phyloP scores from a whole-genome alignment of 805 yeast species.

The Candida ulmi region DNA sequence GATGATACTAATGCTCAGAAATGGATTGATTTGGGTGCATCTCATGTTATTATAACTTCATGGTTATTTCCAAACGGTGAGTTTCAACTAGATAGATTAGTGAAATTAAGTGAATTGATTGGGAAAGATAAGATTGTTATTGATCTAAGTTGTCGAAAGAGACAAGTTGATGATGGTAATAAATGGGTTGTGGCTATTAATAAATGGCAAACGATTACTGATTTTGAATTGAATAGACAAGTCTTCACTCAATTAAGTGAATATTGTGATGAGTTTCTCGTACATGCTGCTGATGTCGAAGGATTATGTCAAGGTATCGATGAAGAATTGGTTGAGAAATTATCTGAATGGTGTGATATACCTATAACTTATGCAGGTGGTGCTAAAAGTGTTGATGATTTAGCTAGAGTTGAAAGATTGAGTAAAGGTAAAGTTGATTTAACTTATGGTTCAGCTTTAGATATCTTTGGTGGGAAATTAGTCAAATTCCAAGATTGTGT shows the following conservation, averaged over 20 bases:
- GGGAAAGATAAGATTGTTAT: slow-evolving; percentile 72
- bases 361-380: slow-evolving; percentile 97
- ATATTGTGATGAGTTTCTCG: slow-evolving; percentile 81
- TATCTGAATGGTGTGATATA: slow-evolving; percentile 76
- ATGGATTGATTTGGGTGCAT: slow-evolving; percentile 79
- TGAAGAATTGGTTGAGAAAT: slow-evolving; percentile 58
- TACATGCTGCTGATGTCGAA: slow-evolving; percentile 98
- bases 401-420: slow-evolving; percentile 56
- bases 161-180: slow-evolving; percentile 16
- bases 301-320: slow-evolving; percentile 95
- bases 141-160: slow-evolving; percentile 78
- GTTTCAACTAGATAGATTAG: slow-evolving; percentile 47
- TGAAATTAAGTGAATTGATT: slow-evolving; percentile 42
- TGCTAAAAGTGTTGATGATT: slow-evolving; percentile 69
- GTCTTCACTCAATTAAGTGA: slow-evolving; percentile 48
- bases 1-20: slow-evolving; percentile 60
- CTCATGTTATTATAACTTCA: slow-evolving; percentile 87
- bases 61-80: slow-evolving; percentile 73
- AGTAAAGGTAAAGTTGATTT: slow-evolving; percentile 84
- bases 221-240: slow-evolving; percentile 45
- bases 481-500: slow-evolving; percentile 76
- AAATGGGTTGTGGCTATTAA: slow-evolving; percentile 96
- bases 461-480: slow-evolving; percentile 86
- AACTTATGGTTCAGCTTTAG: slow-evolving; percentile 90
- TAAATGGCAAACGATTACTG: slow-evolving; percentile 92